Base-by-base conservation (phyloP, 2,329 filamentous ascomycete species). In the Lasiodiplodia gonubiensis region DNA sequence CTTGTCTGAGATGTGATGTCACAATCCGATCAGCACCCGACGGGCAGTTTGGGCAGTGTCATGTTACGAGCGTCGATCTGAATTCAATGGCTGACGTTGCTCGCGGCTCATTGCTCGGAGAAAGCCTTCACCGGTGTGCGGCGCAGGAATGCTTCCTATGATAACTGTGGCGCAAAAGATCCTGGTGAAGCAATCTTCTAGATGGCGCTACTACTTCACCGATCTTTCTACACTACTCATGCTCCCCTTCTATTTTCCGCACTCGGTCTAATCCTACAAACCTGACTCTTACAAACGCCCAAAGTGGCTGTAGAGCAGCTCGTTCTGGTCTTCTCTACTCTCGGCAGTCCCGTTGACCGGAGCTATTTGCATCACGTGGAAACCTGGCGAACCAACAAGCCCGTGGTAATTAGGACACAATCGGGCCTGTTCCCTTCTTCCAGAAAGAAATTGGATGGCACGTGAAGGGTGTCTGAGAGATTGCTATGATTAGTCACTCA, bases 51-150 rank as follows among this genome's bases (percentile, higher is more conserved):
- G 21, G 25, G 55, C 25, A 18, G 55, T 46, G 37, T 59, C 55
- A 59, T 59, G 25, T 59, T 27, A 59, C 55, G 55, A 39, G 6
- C 33, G 53, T 37, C 53, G 53, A 55, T 55, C 53, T n/a, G 53
- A 33, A 55, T 23, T 55, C 21, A 54, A n/a, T 33, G 25, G 52
- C 42, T 46, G 27, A 54, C 27, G 52, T 27, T 33, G 25, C 18
- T 54, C 25, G 33, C 30, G 33, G 33, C 53, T 30, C 8, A 39
- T 16, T 52, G 42, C 42, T 21, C 42, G 42, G 42, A 46, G 42
- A 46, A 46, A 46, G 42, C 42, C 42, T 46, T 46, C 42, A 46
- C 42, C 42, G 42, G 42, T 46, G 42, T 21, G 42, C 42, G 42
- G 42, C 42, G 42, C 42, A 46, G 42, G 42, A 46, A 46, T 46